phyloP scores from a whole-genome alignment of 2,329 filamentous ascomycete species.

The Ceratocystis destructans region DNA sequence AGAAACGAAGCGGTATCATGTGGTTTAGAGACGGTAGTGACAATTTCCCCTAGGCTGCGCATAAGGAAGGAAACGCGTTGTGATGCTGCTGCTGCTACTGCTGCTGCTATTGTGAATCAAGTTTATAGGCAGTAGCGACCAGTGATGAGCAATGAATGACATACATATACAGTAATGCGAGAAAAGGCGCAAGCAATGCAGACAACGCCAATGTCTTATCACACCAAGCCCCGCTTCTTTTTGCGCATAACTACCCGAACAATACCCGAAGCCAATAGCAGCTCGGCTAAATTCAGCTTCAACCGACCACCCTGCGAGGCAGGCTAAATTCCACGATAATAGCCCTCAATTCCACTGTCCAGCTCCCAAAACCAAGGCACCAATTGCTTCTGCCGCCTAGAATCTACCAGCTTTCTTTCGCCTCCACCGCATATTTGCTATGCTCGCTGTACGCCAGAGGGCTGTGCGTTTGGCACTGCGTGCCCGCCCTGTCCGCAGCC shows the following conservation, averaged over 20 bases:
- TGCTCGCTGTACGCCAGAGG: slow-evolving; percentile 35
- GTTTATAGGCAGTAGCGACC: too few relatives aligned
- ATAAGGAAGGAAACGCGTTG: too few relatives aligned
- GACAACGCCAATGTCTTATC: too few relatives aligned
- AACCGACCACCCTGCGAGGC: background rate
- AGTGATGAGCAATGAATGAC: too few relatives aligned
- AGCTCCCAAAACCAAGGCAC: background rate
- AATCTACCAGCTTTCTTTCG: background rate
- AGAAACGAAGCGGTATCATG: too few relatives aligned
- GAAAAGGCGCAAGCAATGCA: too few relatives aligned
- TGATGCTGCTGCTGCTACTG: too few relatives aligned
- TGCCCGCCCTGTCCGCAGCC: slow-evolving; percentile 27
- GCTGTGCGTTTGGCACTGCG: slow-evolving; percentile 27
- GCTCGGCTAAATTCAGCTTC: slow-evolving; percentile 8
- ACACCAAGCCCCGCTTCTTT: too few relatives aligned
- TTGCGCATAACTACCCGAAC: background rate
- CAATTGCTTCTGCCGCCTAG: background rate
- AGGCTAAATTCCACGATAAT: background rate
- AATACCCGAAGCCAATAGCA: slow-evolving; percentile 9
- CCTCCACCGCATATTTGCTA: slow-evolving; percentile 22
- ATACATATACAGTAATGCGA: too few relatives aligned
- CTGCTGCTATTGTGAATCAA: too few relatives aligned
- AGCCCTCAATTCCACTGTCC: slow-evolving; percentile 5
- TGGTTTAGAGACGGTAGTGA: too few relatives aligned
- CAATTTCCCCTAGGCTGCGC: too few relatives aligned